Percentiles rank a stretch among this genome's conserved stretches.
Evolutionary conservation across 2,329 filamentous ascomycete genomes (phyloP).

Genomic region (Phialemonium atrogriseum): DNA sequence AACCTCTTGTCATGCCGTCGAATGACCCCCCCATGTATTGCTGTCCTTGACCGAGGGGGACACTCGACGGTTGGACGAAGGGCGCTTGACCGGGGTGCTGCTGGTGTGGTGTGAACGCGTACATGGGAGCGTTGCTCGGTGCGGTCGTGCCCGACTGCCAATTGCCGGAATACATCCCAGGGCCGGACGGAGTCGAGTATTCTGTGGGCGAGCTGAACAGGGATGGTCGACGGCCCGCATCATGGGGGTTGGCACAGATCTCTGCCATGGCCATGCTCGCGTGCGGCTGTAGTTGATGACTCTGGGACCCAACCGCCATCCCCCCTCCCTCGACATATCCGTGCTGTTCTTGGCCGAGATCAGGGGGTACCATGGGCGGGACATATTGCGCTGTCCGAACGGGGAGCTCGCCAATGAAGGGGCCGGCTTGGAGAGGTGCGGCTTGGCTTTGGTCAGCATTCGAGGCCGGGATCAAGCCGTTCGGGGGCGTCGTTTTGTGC

Average conservation of each 20-base stretch:
- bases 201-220: constrained; percentile 34
- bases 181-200: constrained; percentile 30
- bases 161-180: constrained; percentile 29
- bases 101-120: constrained; percentile 35
- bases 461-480: constrained; percentile 25
- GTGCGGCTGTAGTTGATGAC: constrained; percentile 24
- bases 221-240: constrained; percentile 36
- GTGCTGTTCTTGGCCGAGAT: constrained; percentile 31
- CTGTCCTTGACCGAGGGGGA: constrained; percentile 16
- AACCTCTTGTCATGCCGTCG: constrained; percentile 19
- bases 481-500: constrained; percentile 22
- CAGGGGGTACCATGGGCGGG: constrained; percentile 31
- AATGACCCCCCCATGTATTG: constrained; percentile 18
- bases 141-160: constrained; percentile 37
- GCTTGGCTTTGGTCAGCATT: constrained; percentile 27
- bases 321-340: constrained; percentile 29
- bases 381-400: constrained; percentile 32
- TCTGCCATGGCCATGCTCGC: constrained; percentile 33
- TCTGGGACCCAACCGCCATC: constrained; percentile 24
- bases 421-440: constrained; percentile 20
- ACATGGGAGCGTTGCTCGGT: constrained; percentile 32
- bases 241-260: constrained; percentile 35
- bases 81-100: constrained; percentile 12
- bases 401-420: constrained; percentile 35
- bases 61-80: constrained; percentile 19